These are phyloP conservation scores for Mycena chlorophos DNA, from an alignment of 768 basidiomycete species.

Conservation along the genomic window DNA sequence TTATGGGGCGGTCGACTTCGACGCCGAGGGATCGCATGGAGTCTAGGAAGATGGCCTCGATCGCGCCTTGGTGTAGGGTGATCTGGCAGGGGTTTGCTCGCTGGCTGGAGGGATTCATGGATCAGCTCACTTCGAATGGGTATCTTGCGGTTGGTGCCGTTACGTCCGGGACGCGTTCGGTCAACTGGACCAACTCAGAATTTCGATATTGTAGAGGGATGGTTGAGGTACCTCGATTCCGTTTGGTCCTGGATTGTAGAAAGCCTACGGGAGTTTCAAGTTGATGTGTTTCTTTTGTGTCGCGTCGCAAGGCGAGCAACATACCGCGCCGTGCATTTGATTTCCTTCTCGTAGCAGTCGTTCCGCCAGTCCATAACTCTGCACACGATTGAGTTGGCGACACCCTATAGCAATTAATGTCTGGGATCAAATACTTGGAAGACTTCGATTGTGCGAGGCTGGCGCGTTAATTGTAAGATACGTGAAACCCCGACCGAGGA, in stretches of 20 bases:
- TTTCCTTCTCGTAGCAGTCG: constrained; percentile 62
- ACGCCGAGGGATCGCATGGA: constrained; percentile 50
- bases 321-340: constrained; percentile 68
- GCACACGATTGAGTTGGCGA: neutral
- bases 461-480: neutral
- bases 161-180: constrained; percentile 62
- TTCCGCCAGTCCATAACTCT: constrained; percentile 81
- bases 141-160: constrained; percentile 63
- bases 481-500: constrained; percentile 31
- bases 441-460: constrained; percentile 46
- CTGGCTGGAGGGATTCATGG: neutral
- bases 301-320: constrained; percentile 28
- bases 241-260: constrained; percentile 59
- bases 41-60: constrained; percentile 59
- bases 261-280: constrained; percentile 52
- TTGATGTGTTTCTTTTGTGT: neutral
- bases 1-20: constrained; percentile 50
- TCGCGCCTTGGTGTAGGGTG: constrained; percentile 64
- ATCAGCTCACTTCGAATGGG: constrained; percentile 59
- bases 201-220: neutral
- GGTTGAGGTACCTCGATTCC: neutral
- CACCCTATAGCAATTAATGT: neutral
- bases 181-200: constrained; percentile 42
- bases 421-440: constrained; percentile 41
- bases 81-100: constrained; percentile 33